phyloP scores from a whole-genome alignment of 202 grass and related monocot genomes.

The Elaeis oleifera region DNA sequence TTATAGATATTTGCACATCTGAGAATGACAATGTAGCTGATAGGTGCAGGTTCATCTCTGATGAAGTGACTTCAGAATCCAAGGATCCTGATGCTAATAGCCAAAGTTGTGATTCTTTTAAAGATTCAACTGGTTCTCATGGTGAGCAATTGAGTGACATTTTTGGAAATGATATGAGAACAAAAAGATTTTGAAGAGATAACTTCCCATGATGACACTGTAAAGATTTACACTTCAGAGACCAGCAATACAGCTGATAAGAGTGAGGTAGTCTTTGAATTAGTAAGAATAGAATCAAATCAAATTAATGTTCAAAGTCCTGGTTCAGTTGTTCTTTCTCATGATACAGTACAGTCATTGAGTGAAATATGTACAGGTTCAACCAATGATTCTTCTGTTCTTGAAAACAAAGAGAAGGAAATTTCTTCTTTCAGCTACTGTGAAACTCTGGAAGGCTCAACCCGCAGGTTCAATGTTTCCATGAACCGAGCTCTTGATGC shows the following conservation, averaged over 20 bases:
- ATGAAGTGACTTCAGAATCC: conserved; percentile 21
- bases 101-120: neutral
- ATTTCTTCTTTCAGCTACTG: conserved; percentile 25
- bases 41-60: conserved; percentile 13
- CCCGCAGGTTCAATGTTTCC: conserved; percentile 17
- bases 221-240: conserved; percentile 35
- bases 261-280: conserved; percentile 22
- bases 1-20: conserved; percentile 25
- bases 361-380: conserved; percentile 26
- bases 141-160: neutral
- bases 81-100: conserved; percentile 18
- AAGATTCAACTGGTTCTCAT: neutral
- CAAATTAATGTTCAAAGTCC: conserved; percentile 11
- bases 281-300: conserved; percentile 25
- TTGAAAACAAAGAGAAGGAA: conserved; percentile 24
- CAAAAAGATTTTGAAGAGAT: conserved; percentile 13
- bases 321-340: conserved; percentile 20
- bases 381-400: conserved; percentile 16
- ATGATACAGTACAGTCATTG: conserved; percentile 20
- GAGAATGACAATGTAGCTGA: conserved; percentile 26
- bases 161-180: conserved; percentile 11
- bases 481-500: conserved; percentile 18
- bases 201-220: conserved; percentile 26
- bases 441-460: conserved; percentile 25
- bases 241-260: conserved; percentile 18